Conservation (phyloP, 768 basidiomycete species). For the Kondoa malvinella region DNA sequence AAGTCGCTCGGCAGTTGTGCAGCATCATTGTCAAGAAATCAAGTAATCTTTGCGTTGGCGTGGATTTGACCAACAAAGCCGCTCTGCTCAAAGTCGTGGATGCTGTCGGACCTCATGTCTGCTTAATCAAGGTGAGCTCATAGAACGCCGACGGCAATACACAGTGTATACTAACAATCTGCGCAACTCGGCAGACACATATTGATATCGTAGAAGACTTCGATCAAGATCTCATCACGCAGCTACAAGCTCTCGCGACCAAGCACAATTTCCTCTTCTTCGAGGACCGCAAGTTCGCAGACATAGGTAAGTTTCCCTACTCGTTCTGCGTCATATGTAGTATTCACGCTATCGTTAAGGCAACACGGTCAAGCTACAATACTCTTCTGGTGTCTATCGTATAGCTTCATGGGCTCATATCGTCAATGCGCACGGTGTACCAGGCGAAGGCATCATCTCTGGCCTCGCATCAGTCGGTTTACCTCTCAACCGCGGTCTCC, state of each 20-base stretch:
- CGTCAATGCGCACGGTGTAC: constrained; percentile 89
- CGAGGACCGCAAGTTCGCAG: constrained; percentile 96
- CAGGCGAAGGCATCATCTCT: constrained; percentile 85
- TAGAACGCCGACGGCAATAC: background rate
- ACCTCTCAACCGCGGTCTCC: constrained; percentile 65
- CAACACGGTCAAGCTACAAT: constrained; percentile 89
- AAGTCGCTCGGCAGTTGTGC: constrained; percentile 51
- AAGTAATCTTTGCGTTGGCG: constrained; percentile 88
- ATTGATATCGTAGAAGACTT: constrained; percentile 92
- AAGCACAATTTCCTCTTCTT: constrained; percentile 91
- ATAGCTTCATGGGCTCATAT: constrained; percentile 93
- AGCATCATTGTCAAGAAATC: constrained; percentile 71
- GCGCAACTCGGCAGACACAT: constrained; percentile 94
- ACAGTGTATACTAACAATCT: background rate
- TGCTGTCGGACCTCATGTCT: constrained; percentile 70
- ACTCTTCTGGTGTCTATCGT: constrained; percentile 76
- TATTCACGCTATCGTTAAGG: constrained; percentile 38
- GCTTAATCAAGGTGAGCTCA: constrained; percentile 73
- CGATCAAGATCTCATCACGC: constrained; percentile 49
- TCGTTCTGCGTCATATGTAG: constrained; percentile 3
- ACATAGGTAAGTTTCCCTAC: constrained; percentile 55
- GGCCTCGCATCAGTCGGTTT: constrained; percentile 74
- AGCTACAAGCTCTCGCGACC: constrained; percentile 50
- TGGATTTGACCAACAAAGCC: constrained; percentile 66
- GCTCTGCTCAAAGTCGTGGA: constrained; percentile 75